A percentile compares a stretch with the other conserved stretches of the same genome.
phyloP scores from a whole-genome alignment of 495 filamentous ascomycete species.

The Tuber aestivum region DNA sequence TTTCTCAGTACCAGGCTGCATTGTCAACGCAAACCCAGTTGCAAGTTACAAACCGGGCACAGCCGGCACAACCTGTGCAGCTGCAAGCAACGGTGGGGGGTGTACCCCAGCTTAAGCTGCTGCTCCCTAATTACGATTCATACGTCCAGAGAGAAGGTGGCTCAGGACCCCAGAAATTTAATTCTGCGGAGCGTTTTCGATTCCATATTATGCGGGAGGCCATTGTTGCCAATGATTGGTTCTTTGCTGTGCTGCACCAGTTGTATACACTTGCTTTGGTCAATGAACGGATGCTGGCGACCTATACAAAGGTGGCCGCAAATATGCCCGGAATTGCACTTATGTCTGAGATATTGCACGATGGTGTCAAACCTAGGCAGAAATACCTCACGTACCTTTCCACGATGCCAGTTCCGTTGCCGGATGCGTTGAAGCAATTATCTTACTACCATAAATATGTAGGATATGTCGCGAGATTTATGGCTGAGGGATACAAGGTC shows the following conservation, averaged over 20 bases:
- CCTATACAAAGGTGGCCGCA: conserved; percentile 19
- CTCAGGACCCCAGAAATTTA: conserved; percentile 24
- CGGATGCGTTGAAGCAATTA: conserved; percentile 24
- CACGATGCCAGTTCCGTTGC: conserved; percentile 23
- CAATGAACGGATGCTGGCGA: conserved; percentile 13
- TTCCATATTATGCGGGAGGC: conserved; percentile 33
- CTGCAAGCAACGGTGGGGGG: conserved; percentile 7
- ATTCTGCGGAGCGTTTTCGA: conserved; percentile 34
- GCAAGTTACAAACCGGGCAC: background rate
- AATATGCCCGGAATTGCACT: conserved; percentile 23
- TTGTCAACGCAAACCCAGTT: background rate
- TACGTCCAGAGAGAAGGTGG: conserved; percentile 33
- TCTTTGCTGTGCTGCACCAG: conserved; percentile 31
- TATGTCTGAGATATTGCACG: conserved; percentile 30
- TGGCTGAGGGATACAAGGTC: conserved; percentile 32
- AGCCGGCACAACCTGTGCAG: conserved; percentile 5
- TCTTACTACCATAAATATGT: conserved; percentile 23
- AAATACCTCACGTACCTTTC: conserved; percentile 29
- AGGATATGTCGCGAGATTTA: conserved; percentile 18
- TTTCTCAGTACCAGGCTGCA: conserved; percentile 4
- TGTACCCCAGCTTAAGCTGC: conserved; percentile 7
- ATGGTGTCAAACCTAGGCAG: conserved; percentile 27
- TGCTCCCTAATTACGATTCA: conserved; percentile 26
- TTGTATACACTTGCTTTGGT: conserved; percentile 28
- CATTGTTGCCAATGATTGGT: conserved; percentile 30